Evolutionary conservation across 352 stramenopile species (phyloP).

Genomic region (Globisporangium cylindrosporum): DNA sequence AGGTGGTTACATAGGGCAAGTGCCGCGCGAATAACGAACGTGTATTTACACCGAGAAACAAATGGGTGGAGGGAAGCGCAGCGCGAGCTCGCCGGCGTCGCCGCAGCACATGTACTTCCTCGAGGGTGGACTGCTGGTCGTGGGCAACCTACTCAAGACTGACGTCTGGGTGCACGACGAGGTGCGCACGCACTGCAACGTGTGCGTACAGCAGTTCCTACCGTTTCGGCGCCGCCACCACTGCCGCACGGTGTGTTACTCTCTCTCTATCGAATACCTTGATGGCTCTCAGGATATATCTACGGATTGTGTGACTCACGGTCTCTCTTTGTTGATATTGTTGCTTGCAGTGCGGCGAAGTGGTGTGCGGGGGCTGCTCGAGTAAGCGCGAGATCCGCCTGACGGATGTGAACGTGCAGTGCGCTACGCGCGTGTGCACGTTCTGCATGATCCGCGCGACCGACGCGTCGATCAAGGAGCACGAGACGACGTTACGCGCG

Average conservation of each 20-base stretch:
- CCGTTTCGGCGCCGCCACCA: slow-evolving; percentile 75
- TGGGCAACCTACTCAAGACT: slow-evolving; percentile 63
- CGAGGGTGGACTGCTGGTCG: slow-evolving; percentile 67
- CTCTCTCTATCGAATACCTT: neutral
- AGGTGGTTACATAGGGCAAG: neutral
- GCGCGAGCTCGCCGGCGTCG: slow-evolving; percentile 10
- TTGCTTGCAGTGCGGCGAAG: slow-evolving; percentile 50
- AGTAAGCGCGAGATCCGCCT: slow-evolving; percentile 69
- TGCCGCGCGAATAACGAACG: neutral
- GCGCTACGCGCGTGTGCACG: slow-evolving; percentile 69
- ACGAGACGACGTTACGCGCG: slow-evolving; percentile 41
- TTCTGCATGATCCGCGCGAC: slow-evolving; percentile 81
- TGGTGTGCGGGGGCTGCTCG: slow-evolving; percentile 70
- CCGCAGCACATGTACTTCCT: slow-evolving; percentile 75
- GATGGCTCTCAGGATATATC: neutral
- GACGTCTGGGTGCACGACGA: slow-evolving; percentile 70
- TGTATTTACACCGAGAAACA: neutral
- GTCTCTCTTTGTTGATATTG: neutral
- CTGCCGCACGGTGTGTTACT: slow-evolving; percentile 50
- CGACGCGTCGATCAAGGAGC: slow-evolving; percentile 59
- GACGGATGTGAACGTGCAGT: slow-evolving; percentile 79
- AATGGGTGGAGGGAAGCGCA: slow-evolving; percentile 20
- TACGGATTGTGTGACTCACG: neutral
- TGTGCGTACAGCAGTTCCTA: slow-evolving; percentile 81
- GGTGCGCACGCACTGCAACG: slow-evolving; percentile 71